phyloP scores from a whole-genome alignment of 2,329 filamentous ascomycete genomes.

The Erysiphe pulchra region DNA sequence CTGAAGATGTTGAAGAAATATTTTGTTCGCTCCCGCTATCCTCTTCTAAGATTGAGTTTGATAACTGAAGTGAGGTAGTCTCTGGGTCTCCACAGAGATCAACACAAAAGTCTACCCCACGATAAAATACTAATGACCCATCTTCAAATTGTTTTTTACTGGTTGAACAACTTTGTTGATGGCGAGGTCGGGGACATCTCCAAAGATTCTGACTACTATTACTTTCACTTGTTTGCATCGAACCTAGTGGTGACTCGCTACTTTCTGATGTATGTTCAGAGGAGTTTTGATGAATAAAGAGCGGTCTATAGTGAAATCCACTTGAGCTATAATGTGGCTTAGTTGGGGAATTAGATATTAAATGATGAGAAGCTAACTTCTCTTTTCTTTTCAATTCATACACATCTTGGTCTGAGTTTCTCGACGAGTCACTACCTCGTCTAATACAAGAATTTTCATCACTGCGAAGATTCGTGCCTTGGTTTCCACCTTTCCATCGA shows the following conservation, averaged over 20 bases:
- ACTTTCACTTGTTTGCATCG: background rate
- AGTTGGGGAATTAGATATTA: background rate
- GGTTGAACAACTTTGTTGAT: background rate
- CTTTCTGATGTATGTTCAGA: slow-evolving; percentile 23
- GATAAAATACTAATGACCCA: slow-evolving; percentile 66
- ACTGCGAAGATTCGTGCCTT: slow-evolving; percentile 38
- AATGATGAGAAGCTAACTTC: slow-evolving; percentile 1
- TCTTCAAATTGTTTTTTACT: slow-evolving; percentile 30
- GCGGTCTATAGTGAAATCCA: slow-evolving; percentile 34
- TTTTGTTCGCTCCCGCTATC: slow-evolving; percentile 4
- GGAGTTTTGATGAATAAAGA: slow-evolving; percentile 27
- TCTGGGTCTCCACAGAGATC: slow-evolving; percentile 46
- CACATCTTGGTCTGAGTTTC: too few species aligned
- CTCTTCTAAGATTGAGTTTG: background rate
- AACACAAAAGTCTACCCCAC: slow-evolving; percentile 52
- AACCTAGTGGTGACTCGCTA: slow-evolving; percentile 15
- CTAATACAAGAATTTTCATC: slow-evolving; percentile 29
- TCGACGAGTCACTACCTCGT: slow-evolving; percentile 5
- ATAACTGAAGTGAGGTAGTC: slow-evolving; percentile 3
- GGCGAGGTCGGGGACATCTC: background rate
- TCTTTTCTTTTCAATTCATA: too few species aligned
- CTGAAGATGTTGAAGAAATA: background rate
- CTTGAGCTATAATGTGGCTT: background rate
- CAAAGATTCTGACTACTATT: background rate
- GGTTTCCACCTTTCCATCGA: slow-evolving; percentile 46